These are phyloP conservation scores for Puccinia hordei DNA, from an alignment of 1,284 basidiomycete species.

Conservation along the genomic window DNA sequence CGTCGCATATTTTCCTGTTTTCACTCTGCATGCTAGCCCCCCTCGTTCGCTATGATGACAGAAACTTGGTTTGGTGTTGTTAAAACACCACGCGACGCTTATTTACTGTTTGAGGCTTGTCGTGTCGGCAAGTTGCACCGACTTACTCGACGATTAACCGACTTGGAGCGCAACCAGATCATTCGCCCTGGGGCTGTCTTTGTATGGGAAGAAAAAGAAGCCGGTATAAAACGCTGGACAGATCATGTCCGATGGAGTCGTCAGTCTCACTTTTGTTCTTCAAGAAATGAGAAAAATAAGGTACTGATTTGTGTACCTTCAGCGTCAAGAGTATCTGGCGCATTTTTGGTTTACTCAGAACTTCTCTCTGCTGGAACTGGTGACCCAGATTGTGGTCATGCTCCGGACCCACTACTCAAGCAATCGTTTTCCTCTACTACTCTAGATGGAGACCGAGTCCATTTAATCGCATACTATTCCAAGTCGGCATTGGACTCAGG, in stretches of 20 bases:
- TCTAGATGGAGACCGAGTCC: conserved; percentile 53
- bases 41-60: conserved; percentile 49
- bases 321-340: conserved; percentile 57
- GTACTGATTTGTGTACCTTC: background rate
- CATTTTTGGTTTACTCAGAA: conserved; percentile 57
- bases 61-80: conserved; percentile 55
- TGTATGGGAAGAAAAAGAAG: conserved; percentile 57
- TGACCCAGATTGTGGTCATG: conserved; percentile 35
- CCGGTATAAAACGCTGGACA: conserved; percentile 56
- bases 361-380: conserved; percentile 50
- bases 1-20: background rate
- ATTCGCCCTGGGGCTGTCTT: conserved; percentile 55
- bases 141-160: conserved; percentile 55
- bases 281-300: background rate
- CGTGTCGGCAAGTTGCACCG: conserved; percentile 54
- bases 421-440: conserved; percentile 55
- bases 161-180: conserved; percentile 55
- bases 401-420: conserved; percentile 54
- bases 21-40: conserved; percentile 15
- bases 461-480: conserved; percentile 55
- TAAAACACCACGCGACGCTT: conserved; percentile 54
- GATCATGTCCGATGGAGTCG: conserved; percentile 57
- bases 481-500: conserved; percentile 50
- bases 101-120: conserved; percentile 55
- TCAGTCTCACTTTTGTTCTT: conserved; percentile 48